Conservation (phyloP, 495 filamentous ascomycete species). For the Filosporella fistucella region DNA sequence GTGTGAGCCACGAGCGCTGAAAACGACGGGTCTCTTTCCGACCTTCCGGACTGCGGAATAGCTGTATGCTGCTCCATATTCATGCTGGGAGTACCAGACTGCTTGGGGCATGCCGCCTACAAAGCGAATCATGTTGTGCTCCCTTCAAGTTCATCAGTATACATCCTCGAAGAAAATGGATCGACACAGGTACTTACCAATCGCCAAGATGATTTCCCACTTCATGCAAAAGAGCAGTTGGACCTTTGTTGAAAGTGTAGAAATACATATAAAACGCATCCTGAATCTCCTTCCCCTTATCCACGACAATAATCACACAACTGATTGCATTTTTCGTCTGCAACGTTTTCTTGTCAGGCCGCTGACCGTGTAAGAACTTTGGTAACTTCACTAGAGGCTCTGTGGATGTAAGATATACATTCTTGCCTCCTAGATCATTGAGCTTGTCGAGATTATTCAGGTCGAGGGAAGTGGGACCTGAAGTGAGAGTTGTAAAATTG, state of each 20-base stretch:
- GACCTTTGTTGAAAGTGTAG: conserved; percentile 94
- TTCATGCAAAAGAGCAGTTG: conserved; percentile 77
- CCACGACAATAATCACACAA: conserved; percentile 19
- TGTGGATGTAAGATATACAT: conserved; percentile 29
- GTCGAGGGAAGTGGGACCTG: conserved; percentile 47
- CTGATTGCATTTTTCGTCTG: conserved; percentile 16
- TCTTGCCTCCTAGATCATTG: conserved; percentile 37
- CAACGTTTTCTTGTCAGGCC: conserved; percentile 12
- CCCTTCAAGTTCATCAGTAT: conserved; percentile 34
- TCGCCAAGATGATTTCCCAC: conserved; percentile 97
- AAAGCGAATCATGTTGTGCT: conserved; percentile 87
- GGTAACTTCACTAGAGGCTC: neutral
- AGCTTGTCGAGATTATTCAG: conserved; percentile 60
- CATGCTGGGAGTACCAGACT: conserved; percentile 86
- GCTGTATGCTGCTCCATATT: conserved; percentile 74
- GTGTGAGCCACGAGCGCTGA: conserved; percentile 84
- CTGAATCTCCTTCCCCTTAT: conserved; percentile 46
- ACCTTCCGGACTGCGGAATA: conserved; percentile 81
- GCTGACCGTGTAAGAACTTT: conserved; percentile 9
- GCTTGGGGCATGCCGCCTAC: conserved; percentile 71
- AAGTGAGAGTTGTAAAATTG: conserved; percentile 62
- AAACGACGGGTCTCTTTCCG: conserved; percentile 64
- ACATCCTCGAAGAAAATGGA: neutral
- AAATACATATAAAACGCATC: conserved; percentile 99
- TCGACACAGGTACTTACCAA: conserved; percentile 43